A percentile compares a stretch with the other conserved stretches of the same genome.
phyloP scores from a whole-genome alignment of 768 basidiomycete species.

The Royoungia palumana region DNA sequence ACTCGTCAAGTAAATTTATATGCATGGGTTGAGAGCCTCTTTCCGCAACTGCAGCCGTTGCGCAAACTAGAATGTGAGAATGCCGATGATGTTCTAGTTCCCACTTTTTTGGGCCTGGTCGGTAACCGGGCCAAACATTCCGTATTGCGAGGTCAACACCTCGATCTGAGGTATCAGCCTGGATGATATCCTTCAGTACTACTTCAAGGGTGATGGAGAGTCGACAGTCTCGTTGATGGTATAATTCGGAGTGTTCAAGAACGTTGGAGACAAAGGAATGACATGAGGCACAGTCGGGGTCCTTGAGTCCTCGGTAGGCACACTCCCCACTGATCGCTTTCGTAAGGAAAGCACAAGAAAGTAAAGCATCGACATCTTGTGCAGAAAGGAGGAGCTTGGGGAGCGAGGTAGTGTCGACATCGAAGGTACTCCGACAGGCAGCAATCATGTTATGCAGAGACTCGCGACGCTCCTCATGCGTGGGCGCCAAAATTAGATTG shows the following conservation, averaged over 20 bases:
- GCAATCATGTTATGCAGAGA: too few relatives aligned
- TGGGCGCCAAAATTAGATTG: too few relatives aligned
- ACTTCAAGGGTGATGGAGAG: slow-evolving; percentile 28
- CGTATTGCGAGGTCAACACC: slow-evolving; percentile 30
- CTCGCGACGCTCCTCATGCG: too few relatives aligned
- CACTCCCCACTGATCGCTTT: too few relatives aligned
- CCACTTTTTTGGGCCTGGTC: slow-evolving; percentile 17
- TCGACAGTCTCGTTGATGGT: slow-evolving; percentile 28
- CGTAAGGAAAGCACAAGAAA: too few relatives aligned
- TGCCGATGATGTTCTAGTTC: slow-evolving; percentile 8
- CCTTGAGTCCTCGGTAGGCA: too few relatives aligned
- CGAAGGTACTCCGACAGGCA: too few relatives aligned
- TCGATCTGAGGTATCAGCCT: slow-evolving; percentile 1
- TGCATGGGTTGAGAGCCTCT: slow-evolving; percentile 27
- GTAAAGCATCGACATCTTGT: too few relatives aligned
- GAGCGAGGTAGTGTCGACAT: too few relatives aligned
- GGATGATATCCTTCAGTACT: slow-evolving; percentile 12
- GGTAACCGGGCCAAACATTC: slow-evolving; percentile 28
- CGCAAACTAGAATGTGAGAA: slow-evolving; percentile 27
- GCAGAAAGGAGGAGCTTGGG: too few relatives aligned
- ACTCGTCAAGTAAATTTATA: slow-evolving; percentile 39
- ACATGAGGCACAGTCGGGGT: too few relatives aligned
- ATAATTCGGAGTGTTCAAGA: slow-evolving; percentile 8
- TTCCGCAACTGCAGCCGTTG: slow-evolving; percentile 7
- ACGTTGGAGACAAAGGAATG: too few relatives aligned